Conservation (phyloP, 345 rosid species). For the Rubroshorea leprosula region DNA sequence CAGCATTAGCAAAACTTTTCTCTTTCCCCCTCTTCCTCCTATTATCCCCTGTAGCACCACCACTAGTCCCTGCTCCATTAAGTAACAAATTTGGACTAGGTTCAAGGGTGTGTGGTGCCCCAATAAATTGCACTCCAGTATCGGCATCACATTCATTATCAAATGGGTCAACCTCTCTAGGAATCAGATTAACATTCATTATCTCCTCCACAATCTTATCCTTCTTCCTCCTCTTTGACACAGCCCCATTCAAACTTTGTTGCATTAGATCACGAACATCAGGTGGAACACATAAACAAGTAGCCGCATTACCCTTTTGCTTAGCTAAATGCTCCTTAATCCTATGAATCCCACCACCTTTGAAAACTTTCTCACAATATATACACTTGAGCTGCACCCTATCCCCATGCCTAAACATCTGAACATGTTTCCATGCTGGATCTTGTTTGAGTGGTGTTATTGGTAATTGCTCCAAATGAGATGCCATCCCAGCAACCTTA, state of each 20-base stretch:
- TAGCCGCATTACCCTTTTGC: conserved; percentile 79
- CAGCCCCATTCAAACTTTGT: conserved; percentile 66
- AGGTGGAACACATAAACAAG: conserved; percentile 59
- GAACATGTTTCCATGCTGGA: conserved; percentile 96
- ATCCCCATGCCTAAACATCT: conserved; percentile 67
- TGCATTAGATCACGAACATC: conserved; percentile 61
- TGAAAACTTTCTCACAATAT: conserved; percentile 73
- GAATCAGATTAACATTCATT: conserved; percentile 35
- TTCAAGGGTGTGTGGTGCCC: conserved; percentile 19
- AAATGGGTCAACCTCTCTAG: conserved; percentile 25
- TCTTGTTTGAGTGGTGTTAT: conserved; percentile 77
- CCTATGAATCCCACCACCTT: conserved; percentile 96
- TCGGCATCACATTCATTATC: conserved; percentile 32
- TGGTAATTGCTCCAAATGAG: conserved; percentile 54
- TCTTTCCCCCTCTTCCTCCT: conserved; percentile 43
- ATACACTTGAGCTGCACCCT: conserved; percentile 73
- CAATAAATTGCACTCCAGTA: conserved; percentile 23
- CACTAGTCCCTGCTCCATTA: conserved; percentile 25
- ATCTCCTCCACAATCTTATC: conserved; percentile 47
- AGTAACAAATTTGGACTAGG: conserved; percentile 23
- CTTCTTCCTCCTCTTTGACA: conserved; percentile 63
- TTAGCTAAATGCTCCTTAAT: conserved; percentile 95
- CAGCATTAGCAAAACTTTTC: conserved; percentile 23
- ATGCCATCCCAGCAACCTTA: conserved; percentile 31
- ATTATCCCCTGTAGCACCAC: conserved; percentile 32